A percentile compares a stretch with the other conserved stretches of the same genome.
Conservation (phyloP, 345 rosid species). For the Moringa oleifera region DNA sequence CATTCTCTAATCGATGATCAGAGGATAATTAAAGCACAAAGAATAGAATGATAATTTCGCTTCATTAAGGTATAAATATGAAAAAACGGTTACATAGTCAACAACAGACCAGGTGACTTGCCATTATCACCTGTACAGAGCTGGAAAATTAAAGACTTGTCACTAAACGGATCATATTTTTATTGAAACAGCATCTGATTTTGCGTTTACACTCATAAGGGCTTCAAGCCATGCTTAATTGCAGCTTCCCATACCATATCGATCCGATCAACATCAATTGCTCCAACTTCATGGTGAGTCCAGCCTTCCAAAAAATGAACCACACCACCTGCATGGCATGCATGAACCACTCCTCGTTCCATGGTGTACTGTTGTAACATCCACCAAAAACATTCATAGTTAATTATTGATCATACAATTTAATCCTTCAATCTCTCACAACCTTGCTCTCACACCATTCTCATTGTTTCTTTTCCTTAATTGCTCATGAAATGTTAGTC, state of each 20-base stretch:
- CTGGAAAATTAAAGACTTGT: no score
- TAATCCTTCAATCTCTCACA: background rate
- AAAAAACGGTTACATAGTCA: no score
- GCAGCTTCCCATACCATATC: constrained; percentile 95
- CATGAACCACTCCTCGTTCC: constrained; percentile 97
- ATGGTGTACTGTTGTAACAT: constrained; percentile 68
- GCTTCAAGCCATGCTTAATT: constrained; percentile 63
- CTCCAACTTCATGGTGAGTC: constrained; percentile 95
- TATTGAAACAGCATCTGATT: no score
- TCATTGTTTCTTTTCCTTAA: no score
- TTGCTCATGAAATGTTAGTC: no score
- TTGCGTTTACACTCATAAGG: no score
- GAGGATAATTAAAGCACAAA: no score
- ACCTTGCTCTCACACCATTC: no score
- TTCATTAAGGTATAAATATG: no score
- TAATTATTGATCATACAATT: background rate
- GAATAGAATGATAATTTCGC: background rate
- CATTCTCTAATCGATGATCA: no score
- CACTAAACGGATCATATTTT: no score
- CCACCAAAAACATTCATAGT: background rate
- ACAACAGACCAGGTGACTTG: background rate
- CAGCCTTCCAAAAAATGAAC: constrained; percentile 88
- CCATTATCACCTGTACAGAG: background rate
- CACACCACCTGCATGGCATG: constrained; percentile 98
- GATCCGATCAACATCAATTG: constrained; percentile 77